A percentile compares a stretch with the other conserved stretches of the same genome.
Conservation (phyloP, 2,329 filamentous ascomycete genomes). For the Botrytis aclada region DNA sequence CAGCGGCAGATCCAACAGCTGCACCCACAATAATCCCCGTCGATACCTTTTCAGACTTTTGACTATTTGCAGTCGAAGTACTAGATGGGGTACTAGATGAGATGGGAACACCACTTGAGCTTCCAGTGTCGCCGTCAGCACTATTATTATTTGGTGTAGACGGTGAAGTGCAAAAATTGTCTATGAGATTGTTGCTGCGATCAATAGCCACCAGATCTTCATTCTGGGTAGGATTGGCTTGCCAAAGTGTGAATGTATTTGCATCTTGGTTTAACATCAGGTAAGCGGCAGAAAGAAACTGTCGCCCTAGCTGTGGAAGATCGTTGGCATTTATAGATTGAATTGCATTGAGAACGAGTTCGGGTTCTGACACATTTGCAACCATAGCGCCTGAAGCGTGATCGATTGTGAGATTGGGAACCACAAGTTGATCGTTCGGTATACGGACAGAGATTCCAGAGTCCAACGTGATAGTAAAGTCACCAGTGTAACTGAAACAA, state of each 20-base stretch:
- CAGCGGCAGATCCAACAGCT: not conserved
- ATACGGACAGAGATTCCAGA: constrained; percentile 18
- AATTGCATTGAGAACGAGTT: constrained; percentile 44
- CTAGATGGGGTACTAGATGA: not conserved
- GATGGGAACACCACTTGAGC: too few species aligned
- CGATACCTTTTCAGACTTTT: not conserved
- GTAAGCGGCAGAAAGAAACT: constrained; percentile 10
- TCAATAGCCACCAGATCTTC: constrained; percentile 15
- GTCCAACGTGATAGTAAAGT: constrained; percentile 8
- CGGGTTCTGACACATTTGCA: not conserved
- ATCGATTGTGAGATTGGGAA: not conserved
- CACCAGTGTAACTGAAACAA: not conserved
- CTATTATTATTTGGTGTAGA: constrained; percentile 9
- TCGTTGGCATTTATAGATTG: constrained; percentile 81
- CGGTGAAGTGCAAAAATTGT: constrained; percentile 6
- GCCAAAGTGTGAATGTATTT: constrained; percentile 8
- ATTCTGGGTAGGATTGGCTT: constrained; percentile 14
- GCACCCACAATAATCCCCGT: not conserved
- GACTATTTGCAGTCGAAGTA: not conserved
- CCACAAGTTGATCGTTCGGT: constrained; percentile 15
- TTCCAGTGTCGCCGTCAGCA: not conserved
- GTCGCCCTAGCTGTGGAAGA: constrained; percentile 65
- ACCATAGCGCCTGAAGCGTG: not conserved
- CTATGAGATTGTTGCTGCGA: not conserved
- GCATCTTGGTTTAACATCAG: constrained; percentile 19